Base-by-base conservation (phyloP, 495 filamentous ascomycete genomes). In the Neurospora intermedia region DNA sequence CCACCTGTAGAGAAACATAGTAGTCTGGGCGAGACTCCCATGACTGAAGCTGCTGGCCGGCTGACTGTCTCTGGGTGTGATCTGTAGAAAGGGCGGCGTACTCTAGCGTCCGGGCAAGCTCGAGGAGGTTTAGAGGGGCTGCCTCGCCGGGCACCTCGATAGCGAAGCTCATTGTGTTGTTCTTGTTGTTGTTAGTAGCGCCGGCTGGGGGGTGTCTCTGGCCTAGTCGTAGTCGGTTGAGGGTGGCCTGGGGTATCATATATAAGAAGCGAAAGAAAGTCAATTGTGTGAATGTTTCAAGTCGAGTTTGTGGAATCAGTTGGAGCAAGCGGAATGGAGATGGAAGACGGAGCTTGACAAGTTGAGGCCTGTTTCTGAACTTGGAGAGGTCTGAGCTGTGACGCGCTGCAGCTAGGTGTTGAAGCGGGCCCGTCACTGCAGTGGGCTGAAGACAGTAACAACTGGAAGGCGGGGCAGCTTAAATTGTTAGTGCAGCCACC, bases 11-110 rank as follows among this genome's bases (percentile, higher is more conserved):
- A 46, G 89, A 84, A n/a, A 87, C 84, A 80, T 93, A 94, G 81
- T 91, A 98, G 31, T 90, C 89, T 16, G 82, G 78, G n/a, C 89
- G 81, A 31, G 86, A 89, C 80, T 97, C 93, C 96, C 96, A 99
- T 71, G 89, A 83, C 75, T 92, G 86, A 16, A 99, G 88, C 82
- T 98, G 96, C 79, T 92, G 87, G 3, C 90, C 89, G 40, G 91
- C 94, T 13, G 92, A 89, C 78, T 93, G 91, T 40, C 97, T 88
- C 74, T 92, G 90, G 73, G 89, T 88, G 69, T 91, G 88, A 69
- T 91, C 88, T 69, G 85, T 87, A n/a, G 92, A 94, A 31, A 89
- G 85, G 4, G 93, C 92, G 35, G 94, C 94, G 38, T 89, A 86
- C 38, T 89, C 83, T 70, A 98, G 83, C 6, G 89, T 87, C 76